A percentile compares a stretch with the other conserved stretches of the same genome.
These are phyloP conservation scores for Tolypocladium pustulatum DNA, from an alignment of 2,329 filamentous ascomycete species.

Conservation along the genomic window DNA sequence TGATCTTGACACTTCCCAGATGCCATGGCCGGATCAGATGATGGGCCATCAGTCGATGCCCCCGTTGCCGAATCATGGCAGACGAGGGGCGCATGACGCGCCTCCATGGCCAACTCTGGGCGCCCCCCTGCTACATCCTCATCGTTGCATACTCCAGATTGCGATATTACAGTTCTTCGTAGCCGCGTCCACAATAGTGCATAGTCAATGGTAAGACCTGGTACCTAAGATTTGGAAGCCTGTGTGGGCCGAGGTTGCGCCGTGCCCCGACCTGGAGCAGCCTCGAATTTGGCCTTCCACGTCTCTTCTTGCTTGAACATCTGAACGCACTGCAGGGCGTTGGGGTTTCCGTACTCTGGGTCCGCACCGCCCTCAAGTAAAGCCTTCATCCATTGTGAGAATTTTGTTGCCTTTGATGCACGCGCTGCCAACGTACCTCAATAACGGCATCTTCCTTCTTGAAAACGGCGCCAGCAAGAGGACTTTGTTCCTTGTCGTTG, in stretches of 20 bases:
- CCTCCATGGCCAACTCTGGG: not conserved
- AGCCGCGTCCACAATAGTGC: too few species aligned
- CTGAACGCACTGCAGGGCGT: constrained; percentile 34
- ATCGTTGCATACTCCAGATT: not conserved
- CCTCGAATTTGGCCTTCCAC: constrained; percentile 39
- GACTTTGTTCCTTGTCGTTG: constrained; percentile 59
- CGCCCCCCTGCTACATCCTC: not conserved
- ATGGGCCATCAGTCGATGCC: not conserved
- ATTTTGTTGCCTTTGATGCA: not conserved
- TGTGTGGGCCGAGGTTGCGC: constrained; percentile 9
- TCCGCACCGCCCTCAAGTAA: constrained; percentile 43
- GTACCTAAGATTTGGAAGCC: not conserved
- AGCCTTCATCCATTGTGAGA: constrained; percentile 17
- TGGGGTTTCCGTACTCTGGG: constrained; percentile 39
- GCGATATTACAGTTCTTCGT: not conserved
- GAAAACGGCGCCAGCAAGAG: constrained; percentile 62
- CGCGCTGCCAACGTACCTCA: constrained; percentile 25
- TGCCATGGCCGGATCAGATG: not conserved
- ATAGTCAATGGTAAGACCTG: not conserved
- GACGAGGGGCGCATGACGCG: not conserved
- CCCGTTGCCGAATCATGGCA: not conserved
- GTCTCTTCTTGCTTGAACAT: constrained; percentile 42
- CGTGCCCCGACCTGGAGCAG: constrained; percentile 36
- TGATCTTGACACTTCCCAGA: not conserved
- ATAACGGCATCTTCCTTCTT: constrained; percentile 59